Evolutionary conservation across 2,329 filamentous ascomycete genomes (phyloP).

Genomic region (Penicillium sp.): DNA sequence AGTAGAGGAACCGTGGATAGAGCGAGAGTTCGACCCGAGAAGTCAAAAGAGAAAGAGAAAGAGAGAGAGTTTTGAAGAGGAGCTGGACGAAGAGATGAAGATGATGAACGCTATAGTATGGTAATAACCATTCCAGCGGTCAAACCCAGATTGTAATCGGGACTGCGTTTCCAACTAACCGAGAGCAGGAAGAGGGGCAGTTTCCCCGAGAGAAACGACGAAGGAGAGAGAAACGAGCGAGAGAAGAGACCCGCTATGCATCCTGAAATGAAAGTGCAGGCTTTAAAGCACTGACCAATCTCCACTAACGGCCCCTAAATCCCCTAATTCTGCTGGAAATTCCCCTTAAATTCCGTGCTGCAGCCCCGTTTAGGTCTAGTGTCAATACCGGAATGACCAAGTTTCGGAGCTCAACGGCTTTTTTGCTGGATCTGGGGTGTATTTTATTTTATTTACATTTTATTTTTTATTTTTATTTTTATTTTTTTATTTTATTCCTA

Average conservation of each 20-base stretch:
- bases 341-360: too few relatives aligned
- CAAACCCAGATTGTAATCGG: not conserved
- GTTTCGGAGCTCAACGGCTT: slow-evolving; percentile 12
- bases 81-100: not conserved
- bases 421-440: slow-evolving; percentile 11
- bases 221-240: not conserved
- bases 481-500: too few relatives aligned
- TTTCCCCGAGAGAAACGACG: not conserved
- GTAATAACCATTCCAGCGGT: not conserved
- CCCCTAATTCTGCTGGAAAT: too few relatives aligned
- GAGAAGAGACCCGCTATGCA: slow-evolving; percentile 16
- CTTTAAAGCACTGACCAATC: slow-evolving; percentile 19
- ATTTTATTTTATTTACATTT: too few relatives aligned
- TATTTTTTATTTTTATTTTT: too few relatives aligned
- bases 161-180: too few relatives aligned
- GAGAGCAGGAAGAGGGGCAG: not conserved
- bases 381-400: not conserved
- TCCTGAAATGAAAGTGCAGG: slow-evolving; percentile 23
- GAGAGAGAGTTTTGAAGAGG: slow-evolving; percentile 1
- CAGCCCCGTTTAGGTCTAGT: not conserved
- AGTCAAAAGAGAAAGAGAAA: slow-evolving; percentile 6
- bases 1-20: too few relatives aligned
- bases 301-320: slow-evolving; percentile 12
- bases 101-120: too few relatives aligned
- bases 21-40: too few relatives aligned